phyloP scores from a whole-genome alignment of 208 protist species.

The Acanthamoeba castellanii region DNA sequence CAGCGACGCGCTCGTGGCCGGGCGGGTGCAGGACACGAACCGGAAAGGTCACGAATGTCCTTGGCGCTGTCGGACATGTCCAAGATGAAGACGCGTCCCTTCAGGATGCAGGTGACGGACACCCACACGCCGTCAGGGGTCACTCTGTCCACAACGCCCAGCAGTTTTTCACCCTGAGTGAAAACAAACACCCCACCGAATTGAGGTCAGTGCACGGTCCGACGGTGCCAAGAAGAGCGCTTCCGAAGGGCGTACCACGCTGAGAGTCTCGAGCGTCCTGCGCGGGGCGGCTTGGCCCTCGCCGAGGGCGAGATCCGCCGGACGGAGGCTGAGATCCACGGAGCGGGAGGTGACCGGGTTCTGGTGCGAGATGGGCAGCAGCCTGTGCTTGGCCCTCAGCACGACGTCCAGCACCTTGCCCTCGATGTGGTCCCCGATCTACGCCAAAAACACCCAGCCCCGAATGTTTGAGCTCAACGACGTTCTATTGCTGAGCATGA shows the following conservation, averaged over 20 bases:
- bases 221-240: background rate
- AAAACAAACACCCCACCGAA: too few species aligned
- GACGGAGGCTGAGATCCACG: slow-evolving; percentile 48
- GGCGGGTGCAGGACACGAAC: background rate
- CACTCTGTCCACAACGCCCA: slow-evolving; percentile 55
- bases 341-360: slow-evolving; percentile 54
- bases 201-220: too few species aligned
- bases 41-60: slow-evolving; percentile 3
- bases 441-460: background rate
- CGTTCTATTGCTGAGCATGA: background rate
- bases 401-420: slow-evolving; percentile 69
- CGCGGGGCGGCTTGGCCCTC: background rate
- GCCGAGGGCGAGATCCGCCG: slow-evolving; percentile 40
- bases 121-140: slow-evolving; percentile 68
- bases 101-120: slow-evolving; percentile 38
- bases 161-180: slow-evolving; percentile 51
- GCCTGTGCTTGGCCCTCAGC: slow-evolving; percentile 42
- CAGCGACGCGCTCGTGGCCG: too few species aligned
- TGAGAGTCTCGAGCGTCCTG: slow-evolving; percentile 50
- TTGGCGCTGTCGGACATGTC: slow-evolving; percentile 56
- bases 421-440: slow-evolving; percentile 50
- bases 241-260: background rate
- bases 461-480: background rate
- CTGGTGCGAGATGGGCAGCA: slow-evolving; percentile 74
- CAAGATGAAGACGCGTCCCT: slow-evolving; percentile 62